Conservation (phyloP, 2,329 filamentous ascomycete species). For the Escovopsis sp. region DNA sequence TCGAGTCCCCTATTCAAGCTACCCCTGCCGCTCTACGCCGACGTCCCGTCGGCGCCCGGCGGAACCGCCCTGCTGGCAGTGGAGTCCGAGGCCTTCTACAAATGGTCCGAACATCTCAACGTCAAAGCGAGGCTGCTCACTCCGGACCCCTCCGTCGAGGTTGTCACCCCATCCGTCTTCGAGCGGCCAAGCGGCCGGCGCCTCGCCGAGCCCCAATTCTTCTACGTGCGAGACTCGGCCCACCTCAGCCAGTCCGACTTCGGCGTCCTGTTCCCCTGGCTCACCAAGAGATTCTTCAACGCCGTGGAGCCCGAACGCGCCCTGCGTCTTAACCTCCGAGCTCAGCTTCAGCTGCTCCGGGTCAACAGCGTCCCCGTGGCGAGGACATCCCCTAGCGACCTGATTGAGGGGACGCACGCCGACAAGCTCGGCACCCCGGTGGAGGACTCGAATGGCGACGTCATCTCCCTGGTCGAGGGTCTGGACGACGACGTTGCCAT, state of each 20-base stretch:
- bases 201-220: slow-evolving; percentile 47
- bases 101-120: slow-evolving; percentile 60
- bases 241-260: slow-evolving; percentile 78
- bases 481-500: slow-evolving; percentile 35
- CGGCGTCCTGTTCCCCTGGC: slow-evolving; percentile 63
- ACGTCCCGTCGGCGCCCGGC: slow-evolving; percentile 31
- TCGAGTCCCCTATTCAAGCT: slow-evolving; percentile 52
- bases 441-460: slow-evolving; percentile 3
- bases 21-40: slow-evolving; percentile 55
- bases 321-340: slow-evolving; percentile 42
- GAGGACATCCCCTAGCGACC: slow-evolving; percentile 32
- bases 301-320: slow-evolving; percentile 42
- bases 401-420: slow-evolving; percentile 30
- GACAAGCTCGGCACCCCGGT: slow-evolving; percentile 19
- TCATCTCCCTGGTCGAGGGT: slow-evolving; percentile 10
- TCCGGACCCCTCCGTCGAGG: slow-evolving; percentile 29
- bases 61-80: slow-evolving; percentile 51
- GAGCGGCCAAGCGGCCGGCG: slow-evolving; percentile 26
- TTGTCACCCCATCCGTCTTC: slow-evolving; percentile 26
- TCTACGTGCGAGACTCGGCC: slow-evolving; percentile 58
- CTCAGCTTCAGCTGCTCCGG: slow-evolving; percentile 40
- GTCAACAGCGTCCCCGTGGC: slow-evolving; percentile 32
- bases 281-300: slow-evolving; percentile 42
- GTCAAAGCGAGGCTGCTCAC: slow-evolving; percentile 52
- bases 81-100: slow-evolving; percentile 62